Evolutionary conservation across 768 basidiomycete genomes (phyloP), one percentile per base, ranked within the genome.

Genomic region (Panaeolus papilionaceus): DNA sequence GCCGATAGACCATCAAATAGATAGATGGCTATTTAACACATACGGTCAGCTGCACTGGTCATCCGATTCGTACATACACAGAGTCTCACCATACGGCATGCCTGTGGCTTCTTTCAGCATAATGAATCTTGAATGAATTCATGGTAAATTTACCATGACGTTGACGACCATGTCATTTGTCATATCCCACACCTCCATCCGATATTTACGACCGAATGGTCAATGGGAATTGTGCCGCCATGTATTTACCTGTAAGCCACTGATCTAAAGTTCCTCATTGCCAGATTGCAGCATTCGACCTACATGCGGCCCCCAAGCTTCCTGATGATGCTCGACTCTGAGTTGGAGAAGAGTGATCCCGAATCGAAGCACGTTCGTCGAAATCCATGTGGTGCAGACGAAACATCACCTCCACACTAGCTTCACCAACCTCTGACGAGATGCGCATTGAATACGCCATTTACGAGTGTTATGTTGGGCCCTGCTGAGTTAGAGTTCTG

Each of bases 311-410:
- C 33, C 33, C 33, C 33, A 33, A 33, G 5, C 49, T 28, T 37
- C 54, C 11, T 58, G 54, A 58, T 58, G 54, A 33, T 58, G 54
- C 6, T 12, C 16, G 20, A 18, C 8, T 20, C 16, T 49, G 47
- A 7, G 47, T 16, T 14, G 28, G 54, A 37, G 28, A 33, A 58
- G 12, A 58, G 4, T 58, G 54, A 33, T 28, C 3, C 54, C 28
- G 23, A 12, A 5, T 28, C 20, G 54, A 49, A 58, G 54, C 54
- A 58, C 54, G 54, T 58, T 58, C 20, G 54, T 58, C 54, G 33
- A 14, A 58, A 58, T 7, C 54, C 54, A 58, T 37, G 33, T 58
- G 54, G 26, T 58, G 54, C 47, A 7, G 26, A 58, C 14, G n/a
- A 58, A 28, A 16, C 11, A 33, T 14, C 54, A 37, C 28, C 33